Conservation (phyloP, 1,284 basidiomycete genomes). For the Puccinia hordei region DNA sequence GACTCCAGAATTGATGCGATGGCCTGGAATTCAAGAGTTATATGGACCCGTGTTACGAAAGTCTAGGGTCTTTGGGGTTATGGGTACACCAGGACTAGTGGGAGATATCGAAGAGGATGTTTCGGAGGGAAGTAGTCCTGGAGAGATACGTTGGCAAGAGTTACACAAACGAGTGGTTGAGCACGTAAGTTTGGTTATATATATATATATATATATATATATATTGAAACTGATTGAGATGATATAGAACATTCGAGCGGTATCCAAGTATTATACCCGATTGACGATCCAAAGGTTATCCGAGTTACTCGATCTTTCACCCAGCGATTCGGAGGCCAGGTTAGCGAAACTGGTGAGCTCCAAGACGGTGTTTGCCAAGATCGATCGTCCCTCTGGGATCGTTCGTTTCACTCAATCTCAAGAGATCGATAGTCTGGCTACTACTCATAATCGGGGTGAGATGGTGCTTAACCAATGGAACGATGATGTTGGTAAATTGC, state of each 20-base stretch:
- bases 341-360: constrained; percentile 86
- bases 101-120: constrained; percentile 56
- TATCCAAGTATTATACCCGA: constrained; percentile 90
- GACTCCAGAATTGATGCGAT: constrained; percentile 92
- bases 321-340: constrained; percentile 79
- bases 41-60: constrained; percentile 81
- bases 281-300: constrained; percentile 83
- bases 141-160: constrained; percentile 86
- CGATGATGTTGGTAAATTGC: constrained; percentile 85
- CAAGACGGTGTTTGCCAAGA: constrained; percentile 87
- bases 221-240: too few relatives aligned
- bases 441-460: constrained; percentile 68
- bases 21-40: constrained; percentile 90
- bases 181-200: constrained; percentile 69
- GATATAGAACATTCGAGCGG: constrained; percentile 88
- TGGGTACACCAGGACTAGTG: constrained; percentile 53
- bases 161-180: constrained; percentile 94
- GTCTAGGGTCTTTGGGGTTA: constrained; percentile 72
- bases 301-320: constrained; percentile 80
- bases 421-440: too few relatives aligned
- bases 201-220: too few relatives aligned
- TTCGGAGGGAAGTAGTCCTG: constrained; percentile 59
- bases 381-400: constrained; percentile 86
- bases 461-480: constrained; percentile 95
- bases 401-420: too few relatives aligned